A percentile compares a stretch with the other conserved stretches of the same genome.
Conservation (phyloP, 345 rosid species). For the Dimocarpus longan region DNA sequence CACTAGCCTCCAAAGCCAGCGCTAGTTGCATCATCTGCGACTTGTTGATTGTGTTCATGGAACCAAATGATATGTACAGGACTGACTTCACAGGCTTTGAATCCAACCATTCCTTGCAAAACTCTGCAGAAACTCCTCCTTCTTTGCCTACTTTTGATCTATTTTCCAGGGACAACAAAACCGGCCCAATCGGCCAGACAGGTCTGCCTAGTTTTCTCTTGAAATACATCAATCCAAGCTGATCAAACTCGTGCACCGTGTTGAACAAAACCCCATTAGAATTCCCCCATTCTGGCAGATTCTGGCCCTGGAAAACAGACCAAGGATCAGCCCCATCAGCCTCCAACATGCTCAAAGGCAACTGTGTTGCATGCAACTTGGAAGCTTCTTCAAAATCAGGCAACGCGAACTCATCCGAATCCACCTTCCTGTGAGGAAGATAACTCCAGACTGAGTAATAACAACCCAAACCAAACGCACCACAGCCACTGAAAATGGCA, state of each 20-base stretch:
- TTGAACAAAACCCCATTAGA: constrained; percentile 50
- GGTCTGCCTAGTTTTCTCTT: constrained; percentile 34
- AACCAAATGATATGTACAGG: constrained; percentile 66
- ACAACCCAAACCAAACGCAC: constrained; percentile 61
- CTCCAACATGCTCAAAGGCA: constrained; percentile 38
- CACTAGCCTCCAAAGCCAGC: constrained; percentile 54
- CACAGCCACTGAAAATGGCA: constrained; percentile 46
- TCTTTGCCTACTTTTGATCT: constrained; percentile 20
- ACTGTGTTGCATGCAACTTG: constrained; percentile 42
- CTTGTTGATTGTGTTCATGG: constrained; percentile 56
- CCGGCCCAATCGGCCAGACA: constrained; percentile 54
- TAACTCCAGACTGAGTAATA: constrained; percentile 52
- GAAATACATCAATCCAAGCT: constrained; percentile 44
- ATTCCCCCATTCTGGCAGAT: constrained; percentile 43
- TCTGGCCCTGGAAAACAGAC: constrained; percentile 40
- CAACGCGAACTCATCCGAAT: constrained; percentile 36
- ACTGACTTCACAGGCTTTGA: constrained; percentile 60
- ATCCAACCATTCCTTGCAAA: constrained; percentile 55
- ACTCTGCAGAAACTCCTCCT: constrained; percentile 15
- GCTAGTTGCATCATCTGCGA: constrained; percentile 67
- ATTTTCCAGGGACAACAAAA: constrained; percentile 32
- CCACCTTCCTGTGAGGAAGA: constrained; percentile 36
- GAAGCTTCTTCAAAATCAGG: constrained; percentile 54
- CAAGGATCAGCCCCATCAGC: constrained; percentile 57
- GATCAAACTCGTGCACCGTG: constrained; percentile 47